Conservation (phyloP, 1,284 basidiomycete species). For the Malassezia equina region DNA sequence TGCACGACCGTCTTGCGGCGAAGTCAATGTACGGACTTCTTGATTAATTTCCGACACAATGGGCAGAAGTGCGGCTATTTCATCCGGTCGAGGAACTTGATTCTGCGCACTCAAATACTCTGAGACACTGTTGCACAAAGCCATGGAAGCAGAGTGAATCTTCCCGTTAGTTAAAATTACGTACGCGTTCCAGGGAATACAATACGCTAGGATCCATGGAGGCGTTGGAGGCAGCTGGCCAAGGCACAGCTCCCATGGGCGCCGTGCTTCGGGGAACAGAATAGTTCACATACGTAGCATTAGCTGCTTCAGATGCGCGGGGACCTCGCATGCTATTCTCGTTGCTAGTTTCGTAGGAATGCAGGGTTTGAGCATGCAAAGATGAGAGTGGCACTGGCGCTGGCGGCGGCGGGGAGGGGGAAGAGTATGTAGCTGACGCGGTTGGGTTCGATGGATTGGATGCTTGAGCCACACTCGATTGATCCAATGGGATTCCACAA, state of each 20-base stretch:
- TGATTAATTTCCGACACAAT: conserved; percentile 32
- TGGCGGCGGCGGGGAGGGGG: conserved; percentile 10
- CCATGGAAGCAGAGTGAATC: conserved; percentile 26
- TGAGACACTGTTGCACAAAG: conserved; percentile 29
- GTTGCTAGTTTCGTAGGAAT: background rate
- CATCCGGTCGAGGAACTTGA: conserved; percentile 19
- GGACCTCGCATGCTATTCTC: background rate
- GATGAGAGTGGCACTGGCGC: conserved; percentile 3
- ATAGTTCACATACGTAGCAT: background rate
- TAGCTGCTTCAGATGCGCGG: background rate
- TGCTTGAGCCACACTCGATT: background rate
- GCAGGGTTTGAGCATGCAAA: background rate
- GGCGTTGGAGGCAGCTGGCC: background rate
- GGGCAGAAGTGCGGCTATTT: conserved; percentile 24
- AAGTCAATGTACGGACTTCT: conserved; percentile 26
- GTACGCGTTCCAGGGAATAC: conserved; percentile 13
- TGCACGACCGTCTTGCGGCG: conserved; percentile 20
- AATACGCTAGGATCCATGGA: conserved; percentile 2
- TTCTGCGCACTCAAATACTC: conserved; percentile 24
- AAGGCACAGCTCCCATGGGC: background rate
- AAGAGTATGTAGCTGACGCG: background rate
- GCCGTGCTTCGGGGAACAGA: background rate
- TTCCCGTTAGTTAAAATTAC: conserved; percentile 4
- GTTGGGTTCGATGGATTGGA: background rate
- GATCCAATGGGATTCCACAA: background rate